phyloP scores from a whole-genome alignment of 176 grass and related monocot genomes.

The Triticum turgidum region DNA sequence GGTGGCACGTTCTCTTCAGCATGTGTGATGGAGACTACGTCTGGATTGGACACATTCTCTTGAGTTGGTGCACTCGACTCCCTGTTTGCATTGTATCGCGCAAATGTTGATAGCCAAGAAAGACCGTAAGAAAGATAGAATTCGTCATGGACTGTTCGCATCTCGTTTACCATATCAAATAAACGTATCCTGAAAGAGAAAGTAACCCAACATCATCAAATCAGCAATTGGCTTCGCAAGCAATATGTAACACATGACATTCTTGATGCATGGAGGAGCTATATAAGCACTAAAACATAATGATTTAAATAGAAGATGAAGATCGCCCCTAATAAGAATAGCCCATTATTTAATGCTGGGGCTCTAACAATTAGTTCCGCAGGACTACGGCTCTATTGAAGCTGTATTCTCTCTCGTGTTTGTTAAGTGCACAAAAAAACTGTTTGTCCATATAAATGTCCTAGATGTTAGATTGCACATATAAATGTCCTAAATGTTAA shows the following conservation, averaged over 20 bases:
- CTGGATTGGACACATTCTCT: not conserved
- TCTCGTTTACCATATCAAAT: not conserved
- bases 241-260: not conserved
- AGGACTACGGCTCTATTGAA: not conserved
- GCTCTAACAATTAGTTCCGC: not conserved
- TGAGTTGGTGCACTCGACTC: not conserved
- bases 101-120: not conserved
- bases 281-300: not conserved
- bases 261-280: not conserved
- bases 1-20: too few relatives aligned
- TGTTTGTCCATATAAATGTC: too few relatives aligned
- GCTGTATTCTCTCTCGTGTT: not conserved
- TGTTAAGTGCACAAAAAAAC: too few relatives aligned
- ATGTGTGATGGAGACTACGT: too few relatives aligned
- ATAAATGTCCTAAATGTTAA: too few relatives aligned
- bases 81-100: not conserved
- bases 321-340: not conserved
- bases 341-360: not conserved
- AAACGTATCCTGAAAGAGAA: not conserved
- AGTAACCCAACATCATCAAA: not conserved
- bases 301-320: not conserved
- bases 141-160: not conserved
- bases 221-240: not conserved
- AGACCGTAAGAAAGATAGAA: not conserved
- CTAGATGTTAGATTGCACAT: too few relatives aligned